phyloP scores from a whole-genome alignment of 2,329 filamentous ascomycete species.

The Paraphoma sp. region DNA sequence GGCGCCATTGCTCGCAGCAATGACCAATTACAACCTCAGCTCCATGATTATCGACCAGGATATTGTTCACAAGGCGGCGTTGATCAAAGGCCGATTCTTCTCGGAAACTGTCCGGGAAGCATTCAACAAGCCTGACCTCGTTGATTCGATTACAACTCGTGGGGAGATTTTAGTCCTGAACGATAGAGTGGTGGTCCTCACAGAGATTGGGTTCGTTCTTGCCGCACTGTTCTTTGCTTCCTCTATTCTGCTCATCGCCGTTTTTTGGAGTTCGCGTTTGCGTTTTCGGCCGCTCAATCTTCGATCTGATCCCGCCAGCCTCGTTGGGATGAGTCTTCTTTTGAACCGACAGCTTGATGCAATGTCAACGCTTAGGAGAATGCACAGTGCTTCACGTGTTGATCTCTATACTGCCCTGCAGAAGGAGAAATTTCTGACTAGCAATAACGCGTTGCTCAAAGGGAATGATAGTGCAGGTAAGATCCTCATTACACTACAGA shows the following conservation, averaged over 20 bases:
- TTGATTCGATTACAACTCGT: not conserved
- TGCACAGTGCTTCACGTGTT: slow-evolving; percentile 10
- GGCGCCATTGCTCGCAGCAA: slow-evolving; percentile 14
- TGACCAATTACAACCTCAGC: slow-evolving; percentile 13
- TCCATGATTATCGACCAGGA: slow-evolving; percentile 12
- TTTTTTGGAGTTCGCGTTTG: slow-evolving; percentile 18
- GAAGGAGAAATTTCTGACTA: slow-evolving; percentile 15
- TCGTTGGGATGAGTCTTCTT: slow-evolving; percentile 17
- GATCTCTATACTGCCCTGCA: slow-evolving; percentile 6
- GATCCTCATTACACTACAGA: not conserved
- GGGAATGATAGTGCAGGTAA: not conserved
- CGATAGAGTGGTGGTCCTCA: slow-evolving; percentile 20
- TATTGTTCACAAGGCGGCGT: slow-evolving; percentile 6
- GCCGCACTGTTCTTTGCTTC: slow-evolving; percentile 20
- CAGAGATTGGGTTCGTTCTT: slow-evolving; percentile 19
- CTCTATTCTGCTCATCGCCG: slow-evolving; percentile 7
- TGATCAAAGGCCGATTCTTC: slow-evolving; percentile 26
- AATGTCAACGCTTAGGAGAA: slow-evolving; percentile 7
- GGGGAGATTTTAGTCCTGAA: slow-evolving; percentile 10
- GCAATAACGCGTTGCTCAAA: slow-evolving; percentile 2
- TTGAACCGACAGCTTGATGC: slow-evolving; percentile 1
- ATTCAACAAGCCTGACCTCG: slow-evolving; percentile 2
- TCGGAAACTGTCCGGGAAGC: slow-evolving; percentile 19
- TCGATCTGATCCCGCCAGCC: slow-evolving; percentile 19
- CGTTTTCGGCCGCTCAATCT: slow-evolving; percentile 20